phyloP scores from a whole-genome alignment of 2,329 filamentous ascomycete genomes.

The Arthroderma sp. region DNA sequence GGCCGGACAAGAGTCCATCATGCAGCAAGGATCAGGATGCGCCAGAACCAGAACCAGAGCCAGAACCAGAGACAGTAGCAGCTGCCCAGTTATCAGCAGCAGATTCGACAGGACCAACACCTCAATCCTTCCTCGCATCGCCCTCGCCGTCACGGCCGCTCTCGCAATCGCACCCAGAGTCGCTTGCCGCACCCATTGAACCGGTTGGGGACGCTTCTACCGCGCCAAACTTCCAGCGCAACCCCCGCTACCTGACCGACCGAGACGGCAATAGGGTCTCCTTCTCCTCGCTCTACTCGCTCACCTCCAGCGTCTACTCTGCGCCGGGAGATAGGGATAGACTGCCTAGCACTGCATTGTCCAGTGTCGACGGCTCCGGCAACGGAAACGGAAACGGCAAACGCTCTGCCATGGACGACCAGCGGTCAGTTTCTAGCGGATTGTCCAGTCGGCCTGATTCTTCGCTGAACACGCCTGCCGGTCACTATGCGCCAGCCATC shows the following conservation, averaged over 20 bases:
- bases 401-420: slow-evolving; percentile 11
- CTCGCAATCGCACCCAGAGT: not conserved
- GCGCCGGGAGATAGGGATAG: slow-evolving; percentile 12
- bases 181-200: not conserved
- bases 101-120: not conserved
- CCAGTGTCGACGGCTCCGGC: slow-evolving; percentile 31
- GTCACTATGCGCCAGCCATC: not conserved
- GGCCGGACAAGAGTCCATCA: not conserved
- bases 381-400: too few species aligned
- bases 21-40: not conserved
- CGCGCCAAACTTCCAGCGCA: not conserved
- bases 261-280: slow-evolving; percentile 54
- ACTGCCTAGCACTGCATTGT: slow-evolving; percentile 17
- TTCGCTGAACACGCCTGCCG: not conserved
- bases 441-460: not conserved
- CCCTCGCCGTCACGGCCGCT: not conserved
- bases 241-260: slow-evolving; percentile 10
- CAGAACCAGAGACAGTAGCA: not conserved
- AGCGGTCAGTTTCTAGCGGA: not conserved
- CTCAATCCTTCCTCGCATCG: not conserved
- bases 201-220: not conserved
- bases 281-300: slow-evolving; percentile 59
- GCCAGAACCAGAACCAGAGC: not conserved
- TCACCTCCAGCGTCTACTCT: slow-evolving; percentile 16
- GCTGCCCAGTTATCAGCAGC: not conserved